A percentile compares a stretch with the other conserved stretches of the same genome.
phyloP scores from a whole-genome alignment of 768 basidiomycete genomes.

The Fomitopsis serialis region DNA sequence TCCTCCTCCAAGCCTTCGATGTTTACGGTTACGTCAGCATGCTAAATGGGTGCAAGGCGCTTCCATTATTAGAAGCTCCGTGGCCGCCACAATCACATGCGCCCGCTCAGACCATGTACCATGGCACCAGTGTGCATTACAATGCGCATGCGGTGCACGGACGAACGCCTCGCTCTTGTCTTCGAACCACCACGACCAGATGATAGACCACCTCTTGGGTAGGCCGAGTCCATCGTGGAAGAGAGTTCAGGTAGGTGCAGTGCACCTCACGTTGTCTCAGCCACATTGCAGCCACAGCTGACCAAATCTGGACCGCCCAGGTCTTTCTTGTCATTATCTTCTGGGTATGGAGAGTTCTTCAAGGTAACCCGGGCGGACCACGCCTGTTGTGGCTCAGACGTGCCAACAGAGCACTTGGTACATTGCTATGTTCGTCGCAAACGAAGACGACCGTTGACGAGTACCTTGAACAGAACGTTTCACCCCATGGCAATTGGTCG shows the following conservation, averaged over 20 bases:
- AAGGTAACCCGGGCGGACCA: constrained; percentile 61
- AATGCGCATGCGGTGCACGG: neutral
- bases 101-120: constrained; percentile 2
- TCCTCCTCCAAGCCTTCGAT: too few species aligned
- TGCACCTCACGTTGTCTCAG: neutral
- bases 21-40: neutral
- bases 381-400: constrained; percentile 58
- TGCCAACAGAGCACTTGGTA: constrained; percentile 57
- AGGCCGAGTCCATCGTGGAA: constrained; percentile 89
- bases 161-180: constrained; percentile 2
- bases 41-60: neutral
- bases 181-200: constrained; percentile 26
- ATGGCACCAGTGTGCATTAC: neutral
- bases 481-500: constrained; percentile 94
- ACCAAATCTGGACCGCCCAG: constrained; percentile 30
- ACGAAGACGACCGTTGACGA: neutral
- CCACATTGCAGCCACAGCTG: neutral
- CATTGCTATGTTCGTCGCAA: constrained; percentile 17
- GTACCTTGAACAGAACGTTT: constrained; percentile 52
- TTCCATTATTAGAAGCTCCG: neutral
- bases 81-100: constrained; percentile 20
- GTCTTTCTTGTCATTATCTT: constrained; percentile 89
- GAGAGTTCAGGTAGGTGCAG: constrained; percentile 59
- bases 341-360: constrained; percentile 79
- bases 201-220: constrained; percentile 94